phyloP scores from a whole-genome alignment of 2,329 filamentous ascomycete genomes.

The Trichoderma cornu-damae region DNA sequence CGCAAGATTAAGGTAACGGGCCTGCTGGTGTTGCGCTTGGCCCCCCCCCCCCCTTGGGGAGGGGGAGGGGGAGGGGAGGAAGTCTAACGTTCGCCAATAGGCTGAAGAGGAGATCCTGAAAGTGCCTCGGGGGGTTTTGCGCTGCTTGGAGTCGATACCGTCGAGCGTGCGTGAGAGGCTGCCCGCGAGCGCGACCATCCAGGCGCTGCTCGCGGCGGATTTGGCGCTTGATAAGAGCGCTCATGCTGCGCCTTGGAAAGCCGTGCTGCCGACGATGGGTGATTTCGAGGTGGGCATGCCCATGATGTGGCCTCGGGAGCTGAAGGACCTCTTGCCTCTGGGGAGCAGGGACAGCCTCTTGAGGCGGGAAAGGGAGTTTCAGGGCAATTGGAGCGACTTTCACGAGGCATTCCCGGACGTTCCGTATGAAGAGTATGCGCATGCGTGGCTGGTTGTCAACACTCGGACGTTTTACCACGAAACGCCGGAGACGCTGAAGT shows the following conservation, averaged over 20 bases:
- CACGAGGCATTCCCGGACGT: constrained; percentile 27
- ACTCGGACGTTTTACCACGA: constrained; percentile 14
- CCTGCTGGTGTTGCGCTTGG: background rate
- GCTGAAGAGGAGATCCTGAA: constrained; percentile 54
- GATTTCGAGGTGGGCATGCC: constrained; percentile 48
- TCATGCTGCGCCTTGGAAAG: constrained; percentile 55
- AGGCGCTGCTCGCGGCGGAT: constrained; percentile 67
- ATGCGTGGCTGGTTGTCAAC: constrained; percentile 15
- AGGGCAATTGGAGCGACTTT: constrained; percentile 37
- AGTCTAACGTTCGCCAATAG: constrained; percentile 24
- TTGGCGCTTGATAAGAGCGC: constrained; percentile 51
- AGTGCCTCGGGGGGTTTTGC: constrained; percentile 59
- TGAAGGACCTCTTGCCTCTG: constrained; percentile 45
- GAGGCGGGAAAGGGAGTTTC: constrained; percentile 46
- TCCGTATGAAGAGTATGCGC: constrained; percentile 25
- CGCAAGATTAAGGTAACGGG: constrained; percentile 53
- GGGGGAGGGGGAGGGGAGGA: too few species aligned
- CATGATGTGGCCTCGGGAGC: constrained; percentile 43
- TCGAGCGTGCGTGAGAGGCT: constrained; percentile 48
- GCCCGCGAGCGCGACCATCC: constrained; percentile 54
- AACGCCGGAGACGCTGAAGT: constrained; percentile 11
- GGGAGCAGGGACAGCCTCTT: constrained; percentile 42
- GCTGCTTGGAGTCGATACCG: constrained; percentile 58
- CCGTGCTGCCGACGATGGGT: constrained; percentile 58
- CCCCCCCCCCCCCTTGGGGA: too few species aligned